These are phyloP conservation scores for Lichtheimia corymbifera DNA, from an alignment of 371 early-diverging fungal genomes.

Conservation along the genomic window DNA sequence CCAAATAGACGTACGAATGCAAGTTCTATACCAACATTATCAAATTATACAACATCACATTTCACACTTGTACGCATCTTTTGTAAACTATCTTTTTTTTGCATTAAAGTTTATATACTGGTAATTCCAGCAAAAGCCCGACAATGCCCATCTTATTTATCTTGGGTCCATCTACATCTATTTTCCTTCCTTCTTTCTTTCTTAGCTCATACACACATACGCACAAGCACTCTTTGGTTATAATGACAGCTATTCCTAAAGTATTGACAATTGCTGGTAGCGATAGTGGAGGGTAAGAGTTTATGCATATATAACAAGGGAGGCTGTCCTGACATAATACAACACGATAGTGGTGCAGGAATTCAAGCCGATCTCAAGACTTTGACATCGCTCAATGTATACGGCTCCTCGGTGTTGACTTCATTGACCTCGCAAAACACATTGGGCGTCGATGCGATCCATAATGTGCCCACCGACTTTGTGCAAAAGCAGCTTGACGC, in stretches of 20 bases:
- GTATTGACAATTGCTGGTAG: slow-evolving; percentile 22
- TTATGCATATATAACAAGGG: background rate
- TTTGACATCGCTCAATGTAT: slow-evolving; percentile 70
- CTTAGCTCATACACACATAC: too few species aligned
- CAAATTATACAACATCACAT: background rate
- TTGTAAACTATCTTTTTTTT: slow-evolving; percentile 1
- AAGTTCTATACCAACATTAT: background rate
- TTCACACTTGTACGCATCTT: background rate
- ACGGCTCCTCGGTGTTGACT: slow-evolving; percentile 76
- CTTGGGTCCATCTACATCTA: too few species aligned
- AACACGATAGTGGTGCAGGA: slow-evolving; percentile 61
- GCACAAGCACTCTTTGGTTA: too few species aligned
- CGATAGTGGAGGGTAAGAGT: slow-evolving; percentile 18
- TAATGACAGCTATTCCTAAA: slow-evolving; percentile 13
- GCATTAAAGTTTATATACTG: background rate
- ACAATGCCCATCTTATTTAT: too few species aligned
- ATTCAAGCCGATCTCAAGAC: slow-evolving; percentile 92
- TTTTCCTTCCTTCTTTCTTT: too few species aligned
- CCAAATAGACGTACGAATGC: slow-evolving; percentile 16
- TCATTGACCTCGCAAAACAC: slow-evolving; percentile 88
- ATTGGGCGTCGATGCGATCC: slow-evolving; percentile 69
- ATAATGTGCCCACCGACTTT: slow-evolving; percentile 62
- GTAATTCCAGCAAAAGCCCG: too few species aligned
- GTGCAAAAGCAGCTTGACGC: slow-evolving; percentile 71
- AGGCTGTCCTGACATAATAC: too few species aligned